These are phyloP conservation scores for Exophiala dermatitidis DNA, from an alignment of 2,329 filamentous ascomycete genomes.

Conservation along the genomic window DNA sequence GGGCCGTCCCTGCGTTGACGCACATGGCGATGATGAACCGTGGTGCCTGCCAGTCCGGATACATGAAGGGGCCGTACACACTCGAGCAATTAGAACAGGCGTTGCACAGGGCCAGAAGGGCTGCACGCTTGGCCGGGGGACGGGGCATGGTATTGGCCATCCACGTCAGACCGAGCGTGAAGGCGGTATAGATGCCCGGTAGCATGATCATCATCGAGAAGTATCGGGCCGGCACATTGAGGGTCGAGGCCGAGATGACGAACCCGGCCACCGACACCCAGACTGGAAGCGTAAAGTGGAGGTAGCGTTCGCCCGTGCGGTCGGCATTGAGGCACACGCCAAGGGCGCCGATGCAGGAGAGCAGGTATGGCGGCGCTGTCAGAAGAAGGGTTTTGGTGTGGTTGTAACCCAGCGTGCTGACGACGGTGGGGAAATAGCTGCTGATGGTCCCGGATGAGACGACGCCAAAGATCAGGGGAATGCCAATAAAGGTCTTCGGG, in stretches of 20 bases:
- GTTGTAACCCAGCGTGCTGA: constrained; percentile 34
- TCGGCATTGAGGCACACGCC: constrained; percentile 30
- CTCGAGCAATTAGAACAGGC: too few species aligned
- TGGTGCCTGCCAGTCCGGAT: too few species aligned
- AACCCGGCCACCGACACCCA: constrained; percentile 34
- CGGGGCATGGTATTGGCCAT: too few species aligned
- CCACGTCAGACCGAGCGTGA: constrained; percentile 5
- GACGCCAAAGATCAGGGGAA: constrained; percentile 23
- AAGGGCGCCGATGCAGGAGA: constrained; percentile 31
- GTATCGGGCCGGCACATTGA: constrained; percentile 37
- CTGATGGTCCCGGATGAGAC: constrained; percentile 53
- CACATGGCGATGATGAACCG: too few species aligned
- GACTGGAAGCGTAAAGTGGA: constrained; percentile 34
- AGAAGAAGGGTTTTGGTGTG: constrained; percentile 36
- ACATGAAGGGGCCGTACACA: too few species aligned
- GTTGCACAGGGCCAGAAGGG: too few species aligned
- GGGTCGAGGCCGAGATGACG: constrained; percentile 35
- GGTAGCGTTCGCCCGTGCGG: constrained; percentile 31
- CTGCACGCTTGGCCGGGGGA: too few species aligned
- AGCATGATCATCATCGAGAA: constrained; percentile 41
- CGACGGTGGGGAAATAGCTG: constrained; percentile 65
- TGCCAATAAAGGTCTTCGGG: not conserved
- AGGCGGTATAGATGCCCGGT: constrained; percentile 7
- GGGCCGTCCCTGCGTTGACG: too few species aligned
- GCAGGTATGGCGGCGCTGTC: constrained; percentile 42